Conservation (phyloP, 1,139 yeast genomes). For the Yamadazyma blattariae region DNA sequence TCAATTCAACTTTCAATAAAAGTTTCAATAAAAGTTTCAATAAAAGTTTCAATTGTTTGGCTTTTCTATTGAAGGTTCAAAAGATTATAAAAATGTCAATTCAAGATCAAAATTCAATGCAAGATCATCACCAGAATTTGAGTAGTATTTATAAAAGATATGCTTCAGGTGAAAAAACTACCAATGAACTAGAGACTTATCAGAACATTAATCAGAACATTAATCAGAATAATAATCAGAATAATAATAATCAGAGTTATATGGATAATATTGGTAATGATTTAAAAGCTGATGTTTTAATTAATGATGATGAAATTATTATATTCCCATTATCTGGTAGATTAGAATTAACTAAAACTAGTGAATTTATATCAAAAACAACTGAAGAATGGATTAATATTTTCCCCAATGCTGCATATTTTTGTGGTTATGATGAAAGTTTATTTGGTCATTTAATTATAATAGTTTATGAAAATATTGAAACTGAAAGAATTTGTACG, state of each 20-base stretch:
- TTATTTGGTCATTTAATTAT: conserved; percentile 53
- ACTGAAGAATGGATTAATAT: conserved; percentile 37
- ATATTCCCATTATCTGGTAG: conserved; percentile 20
- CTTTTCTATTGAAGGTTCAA: too few relatives aligned
- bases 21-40: too few relatives aligned
- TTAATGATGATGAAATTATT: conserved; percentile 9
- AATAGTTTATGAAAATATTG: conserved; percentile 50
- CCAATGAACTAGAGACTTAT: not conserved
- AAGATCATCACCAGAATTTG: too few relatives aligned
- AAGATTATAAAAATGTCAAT: not conserved
- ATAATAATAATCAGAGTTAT: not conserved
- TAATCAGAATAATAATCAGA: not conserved
- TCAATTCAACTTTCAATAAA: too few relatives aligned
- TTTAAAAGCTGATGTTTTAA: too few relatives aligned
- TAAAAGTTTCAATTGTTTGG: too few relatives aligned
- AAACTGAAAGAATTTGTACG: conserved; percentile 50
- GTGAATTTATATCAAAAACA: conserved; percentile 12
- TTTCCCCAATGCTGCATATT: conserved; percentile 53
- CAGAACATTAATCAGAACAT: not conserved
- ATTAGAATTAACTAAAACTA: conserved; percentile 15
- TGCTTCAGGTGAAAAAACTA: conserved; percentile 30
- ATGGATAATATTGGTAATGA: not conserved
- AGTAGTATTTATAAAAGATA: conserved; percentile 36
- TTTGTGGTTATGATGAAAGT: conserved; percentile 48
- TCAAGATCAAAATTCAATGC: too few relatives aligned